phyloP scores from a whole-genome alignment of 495 filamentous ascomycete species.

The Aspergillus biplanus region DNA sequence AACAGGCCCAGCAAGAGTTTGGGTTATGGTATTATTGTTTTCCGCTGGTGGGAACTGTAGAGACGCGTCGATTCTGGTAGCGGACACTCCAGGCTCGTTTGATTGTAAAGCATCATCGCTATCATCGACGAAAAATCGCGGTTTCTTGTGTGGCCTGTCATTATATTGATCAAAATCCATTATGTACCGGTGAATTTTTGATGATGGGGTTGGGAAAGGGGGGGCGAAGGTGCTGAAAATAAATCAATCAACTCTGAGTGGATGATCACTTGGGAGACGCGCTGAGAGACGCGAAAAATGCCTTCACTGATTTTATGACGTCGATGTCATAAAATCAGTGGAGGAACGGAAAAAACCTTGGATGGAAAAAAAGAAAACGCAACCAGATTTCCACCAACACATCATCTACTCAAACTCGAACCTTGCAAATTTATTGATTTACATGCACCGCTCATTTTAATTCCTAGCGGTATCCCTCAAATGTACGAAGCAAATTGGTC shows the following conservation, averaged over 20 bases:
- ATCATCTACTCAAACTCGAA: neutral
- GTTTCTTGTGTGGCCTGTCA: conserved; percentile 74
- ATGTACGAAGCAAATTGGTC: too few species aligned
- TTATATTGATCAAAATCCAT: conserved; percentile 62
- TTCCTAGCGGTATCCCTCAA: too few species aligned
- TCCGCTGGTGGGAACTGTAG: conserved; percentile 14
- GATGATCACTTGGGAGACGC: conserved; percentile 41
- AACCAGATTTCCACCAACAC: neutral
- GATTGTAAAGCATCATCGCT: conserved; percentile 13
- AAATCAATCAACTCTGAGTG: neutral
- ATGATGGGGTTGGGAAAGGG: neutral
- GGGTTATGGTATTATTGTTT: conserved; percentile 1
- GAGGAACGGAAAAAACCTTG: neutral
- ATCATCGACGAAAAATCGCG: conserved; percentile 77
- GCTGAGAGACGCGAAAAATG: conserved; percentile 36
- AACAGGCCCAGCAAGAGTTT: neutral
- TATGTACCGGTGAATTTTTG: conserved; percentile 6
- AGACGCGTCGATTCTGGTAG: conserved; percentile 29
- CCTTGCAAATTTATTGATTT: neutral
- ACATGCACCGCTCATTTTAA: neutral
- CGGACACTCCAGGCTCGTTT: conserved; percentile 6
- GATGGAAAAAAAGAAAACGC: conserved; percentile 6
- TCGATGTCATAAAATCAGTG: conserved; percentile 39
- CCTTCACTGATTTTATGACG: too few species aligned
- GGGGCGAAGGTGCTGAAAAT: neutral